Evolutionary conservation across 2,329 filamentous ascomycete genomes (phyloP), one percentile per base, ranked within the genome.

Genomic region (Karstenula rhodostoma): DNA sequence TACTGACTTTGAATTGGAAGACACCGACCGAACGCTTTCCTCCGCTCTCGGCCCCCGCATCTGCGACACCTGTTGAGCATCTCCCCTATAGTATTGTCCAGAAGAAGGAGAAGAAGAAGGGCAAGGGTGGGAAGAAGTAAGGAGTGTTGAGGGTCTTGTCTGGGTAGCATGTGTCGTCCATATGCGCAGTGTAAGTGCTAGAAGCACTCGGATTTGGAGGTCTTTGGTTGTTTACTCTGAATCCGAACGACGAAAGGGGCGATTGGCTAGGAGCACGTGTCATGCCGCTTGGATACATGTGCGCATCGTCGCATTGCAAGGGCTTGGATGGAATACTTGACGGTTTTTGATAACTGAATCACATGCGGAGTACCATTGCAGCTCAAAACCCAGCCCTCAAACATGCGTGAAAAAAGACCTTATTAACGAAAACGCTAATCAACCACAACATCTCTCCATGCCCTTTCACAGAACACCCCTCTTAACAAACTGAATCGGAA

Each of bases 401-500:
- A 32, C 29, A 32, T 6, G 8, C 8, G 12, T 35, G 37, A 6
- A 17, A 40, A 4, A 23, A 22, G 9, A 12, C 42, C 13, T 23
- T 13, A 44, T 29, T 29, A 9, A 53, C 50, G 19, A 42, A 52
- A 53, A 53, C 33, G 50, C 50, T 42, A 53, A 15, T 42, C 22
- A n/a, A 40, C 10, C 8, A 53, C 7, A 29, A 22, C n/a, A 9
- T 5, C 13, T 12, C 22, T 7, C 35, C 33, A 27, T 19, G 6
- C 7, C 32, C 33, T 54, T 65, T n/a, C n/a, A 71, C 52, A 71
- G 59, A 9, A 67, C 66, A 0, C 80, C 80, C 55, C 81, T 73
- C 44, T 80, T 72, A 25, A 83, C 67, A 68, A 83, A 84, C 47
- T 69, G 65, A 27, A 76, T 75, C 4, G 81, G 82, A 3, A 83